A percentile compares a stretch with the other conserved stretches of the same genome.
Conservation (phyloP, 148 eudicot genomes). For the Heliosperma pusillum region DNA sequence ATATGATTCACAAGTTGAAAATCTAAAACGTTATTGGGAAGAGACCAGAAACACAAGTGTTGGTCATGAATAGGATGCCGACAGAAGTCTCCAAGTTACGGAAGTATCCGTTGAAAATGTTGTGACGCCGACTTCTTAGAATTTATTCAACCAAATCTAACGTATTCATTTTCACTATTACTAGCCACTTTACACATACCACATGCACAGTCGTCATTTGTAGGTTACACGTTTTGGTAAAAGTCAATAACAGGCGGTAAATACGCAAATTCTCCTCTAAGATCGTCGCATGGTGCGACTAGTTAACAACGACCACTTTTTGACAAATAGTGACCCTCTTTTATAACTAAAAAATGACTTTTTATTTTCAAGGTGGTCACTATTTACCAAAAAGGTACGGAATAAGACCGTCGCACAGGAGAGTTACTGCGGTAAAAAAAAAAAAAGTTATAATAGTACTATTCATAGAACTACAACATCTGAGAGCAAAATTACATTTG, state of each 20-base stretch:
- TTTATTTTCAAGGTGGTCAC: too few species aligned
- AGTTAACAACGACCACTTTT: too few species aligned
- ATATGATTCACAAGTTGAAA: not conserved
- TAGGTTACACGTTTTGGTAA: not conserved
- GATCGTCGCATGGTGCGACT: too few species aligned
- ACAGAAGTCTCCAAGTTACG: not conserved
- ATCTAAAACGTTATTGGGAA: not conserved
- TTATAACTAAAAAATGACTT: too few species aligned
- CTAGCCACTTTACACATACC: not conserved
- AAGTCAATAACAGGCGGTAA: not conserved
- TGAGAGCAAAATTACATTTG: not conserved
- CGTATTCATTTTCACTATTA: not conserved
- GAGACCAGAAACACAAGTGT: not conserved
- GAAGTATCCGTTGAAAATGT: slow-evolving; percentile 17
- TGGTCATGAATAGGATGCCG: not conserved
- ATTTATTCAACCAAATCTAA: not conserved
- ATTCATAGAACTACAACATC: not conserved
- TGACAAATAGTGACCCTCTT: too few species aligned
- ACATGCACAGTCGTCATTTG: too few species aligned
- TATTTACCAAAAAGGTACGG: too few species aligned
- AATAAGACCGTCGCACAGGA: too few species aligned
- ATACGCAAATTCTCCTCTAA: too few species aligned
- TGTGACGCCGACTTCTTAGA: slow-evolving; percentile 2
- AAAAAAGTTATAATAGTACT: not conserved
- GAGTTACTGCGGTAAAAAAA: too few species aligned